Evolutionary conservation across 2,329 filamentous ascomycete species (phyloP), one percentile per base, ranked within the genome.

Genomic region (Neobulgaria alba): DNA sequence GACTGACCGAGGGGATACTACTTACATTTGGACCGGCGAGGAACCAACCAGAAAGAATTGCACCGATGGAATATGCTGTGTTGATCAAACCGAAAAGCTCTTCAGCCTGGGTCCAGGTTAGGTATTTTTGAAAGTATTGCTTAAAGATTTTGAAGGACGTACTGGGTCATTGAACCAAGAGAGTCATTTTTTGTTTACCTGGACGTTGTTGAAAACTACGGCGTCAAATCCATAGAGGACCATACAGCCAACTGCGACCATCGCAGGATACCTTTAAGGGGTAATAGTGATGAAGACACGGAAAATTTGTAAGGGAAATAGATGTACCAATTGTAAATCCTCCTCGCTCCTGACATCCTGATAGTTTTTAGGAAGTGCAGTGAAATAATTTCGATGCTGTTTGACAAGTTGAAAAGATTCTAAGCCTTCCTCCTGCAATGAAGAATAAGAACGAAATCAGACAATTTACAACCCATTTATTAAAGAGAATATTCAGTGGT

Each of bases 171-270:
- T 17, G 8, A 77, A 62, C 80, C 80, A 85, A 57, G n/a, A n/a
- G n/a, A n/a, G n/a, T n/a, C n/a, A n/a, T n/a, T 84, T 73, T 10
- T 73, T 21, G 2, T 77, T 82, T 20, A 73, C 76, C 59, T 83
- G 80, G 4, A 84, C 73, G 3, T 79, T 78, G 59, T 85, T 85
- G 69, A 79, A 85, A 33, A 83, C 79, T 29, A 78, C 81, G 3
- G 79, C 79, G 69, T 85, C 81, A 57, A 84, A 85, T 42, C 80
- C 80, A 57, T 85, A 85, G 36, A 85, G 67, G 16, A 84, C 79
- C 80, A 53, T 53, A 31, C 49, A 51, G 23, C 45, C 47, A 18
- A 49, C 47, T 12, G 51, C 49, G 23, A 52, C 39, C 42, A 53
- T 38, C 10, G 46, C 45, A 29, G 46, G 43, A 38, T 51, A 53